Percentiles rank a stretch among this genome's conserved stretches.
Conservation (phyloP, 1,139 yeast species). For the Blastobotrys elegans region DNA sequence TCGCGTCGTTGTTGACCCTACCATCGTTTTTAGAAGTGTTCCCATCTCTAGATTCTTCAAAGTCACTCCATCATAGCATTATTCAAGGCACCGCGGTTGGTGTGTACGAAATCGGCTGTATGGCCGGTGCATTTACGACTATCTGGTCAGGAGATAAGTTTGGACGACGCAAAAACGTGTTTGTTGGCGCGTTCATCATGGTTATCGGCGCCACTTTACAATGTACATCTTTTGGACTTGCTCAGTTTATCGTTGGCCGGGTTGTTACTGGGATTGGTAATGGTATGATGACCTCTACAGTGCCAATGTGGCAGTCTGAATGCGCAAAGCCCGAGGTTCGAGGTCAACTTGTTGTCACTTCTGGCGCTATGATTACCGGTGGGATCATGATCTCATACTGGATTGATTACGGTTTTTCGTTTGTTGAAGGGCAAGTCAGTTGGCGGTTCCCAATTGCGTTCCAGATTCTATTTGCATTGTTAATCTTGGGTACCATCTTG, state of each 20-base stretch:
- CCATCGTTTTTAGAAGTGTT: constrained; percentile 39
- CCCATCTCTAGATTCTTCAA: constrained; percentile 33
- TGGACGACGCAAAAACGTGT: constrained; percentile 65
- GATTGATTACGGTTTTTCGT: constrained; percentile 52
- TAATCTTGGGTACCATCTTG: constrained; percentile 11
- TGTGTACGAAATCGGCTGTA: constrained; percentile 72
- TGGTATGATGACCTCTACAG: constrained; percentile 73
- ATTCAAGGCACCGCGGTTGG: constrained; percentile 36
- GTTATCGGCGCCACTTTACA: constrained; percentile 63
- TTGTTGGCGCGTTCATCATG: constrained; percentile 54
- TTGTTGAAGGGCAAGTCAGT: constrained; percentile 41
- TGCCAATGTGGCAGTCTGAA: constrained; percentile 81
- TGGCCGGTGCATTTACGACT: constrained; percentile 62
- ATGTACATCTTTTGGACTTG: constrained; percentile 49
- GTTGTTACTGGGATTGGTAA: constrained; percentile 75
- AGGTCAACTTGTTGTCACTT: constrained; percentile 65
- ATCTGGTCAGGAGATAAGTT: constrained; percentile 55
- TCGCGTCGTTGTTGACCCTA: constrained; percentile 42
- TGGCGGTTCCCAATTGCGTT: constrained; percentile 41
- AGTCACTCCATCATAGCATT: constrained; percentile 13
- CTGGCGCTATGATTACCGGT: constrained; percentile 66
- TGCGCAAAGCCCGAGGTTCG: constrained; percentile 66
- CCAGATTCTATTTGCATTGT: constrained; percentile 22
- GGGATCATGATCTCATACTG: constrained; percentile 73
- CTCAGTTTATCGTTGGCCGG: constrained; percentile 71